Base-by-base conservation (phyloP, 179 eudicot genomes). In the Drosera spatulata region DNA sequence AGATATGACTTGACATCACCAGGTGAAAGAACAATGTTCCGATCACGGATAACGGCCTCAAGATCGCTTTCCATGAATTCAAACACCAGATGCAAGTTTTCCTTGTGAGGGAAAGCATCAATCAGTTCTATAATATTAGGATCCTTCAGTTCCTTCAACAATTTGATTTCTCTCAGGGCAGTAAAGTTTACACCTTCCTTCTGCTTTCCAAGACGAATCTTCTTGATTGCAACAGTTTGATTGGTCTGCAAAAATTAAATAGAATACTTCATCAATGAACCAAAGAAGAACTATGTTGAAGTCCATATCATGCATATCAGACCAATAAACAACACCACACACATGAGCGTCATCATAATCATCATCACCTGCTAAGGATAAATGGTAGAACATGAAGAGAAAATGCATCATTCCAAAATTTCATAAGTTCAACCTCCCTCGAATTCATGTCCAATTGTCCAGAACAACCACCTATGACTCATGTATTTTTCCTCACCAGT, bases 121-220 rank as follows among this genome's bases (percentile, higher is more conserved):
- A 80, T 91, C 77, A 91, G 69, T 69, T 84, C 90, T 12, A 91
- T 88, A 53, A 91, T 86, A 66, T 82, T 82, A 22, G 98, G 89
- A 56, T 91, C 87, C 71, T 79, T 89, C 13, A 91, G 84, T 81
- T 91, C 98, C 66, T 91, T 91, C 71, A 91, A 75, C 79, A 91
- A 64, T 61, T 91, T 91, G 57, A 91, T 89, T 80, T 91, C 98
- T 69, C 98, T 76, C 10, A 91, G 76, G 5, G 98, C 98, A 37
- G 98, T 91, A 52, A 91, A 88, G 67, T 91, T 91, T 48, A 88
- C 95, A 63, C 98, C 98, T 86, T 91, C 98, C 86, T 88, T 91
- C 78, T 88, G 98, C 73, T 88, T 91, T 59, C 98, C 98, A 47
- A 91, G 79, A 42, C 96, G 91, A 68, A 91, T 91, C 69, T 91